A percentile compares a stretch with the other conserved stretches of the same genome.
Evolutionary conservation across 1,139 yeast genomes (phyloP).

Genomic region (Saccharomyces hybrid): DNA sequence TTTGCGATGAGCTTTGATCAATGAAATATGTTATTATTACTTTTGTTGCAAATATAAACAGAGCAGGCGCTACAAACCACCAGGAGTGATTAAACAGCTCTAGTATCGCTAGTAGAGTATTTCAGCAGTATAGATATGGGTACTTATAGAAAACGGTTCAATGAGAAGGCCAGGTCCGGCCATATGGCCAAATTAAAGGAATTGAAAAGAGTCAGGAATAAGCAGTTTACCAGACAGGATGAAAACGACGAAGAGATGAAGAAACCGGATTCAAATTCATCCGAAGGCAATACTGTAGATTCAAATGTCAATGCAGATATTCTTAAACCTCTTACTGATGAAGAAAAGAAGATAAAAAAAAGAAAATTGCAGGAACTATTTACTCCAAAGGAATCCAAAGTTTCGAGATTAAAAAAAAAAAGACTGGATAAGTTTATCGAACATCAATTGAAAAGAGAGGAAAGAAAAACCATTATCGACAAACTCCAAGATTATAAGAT

Average conservation of each 20-base stretch:
- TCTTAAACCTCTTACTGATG: slow-evolving; percentile 40
- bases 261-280: slow-evolving; percentile 19
- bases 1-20: not conserved
- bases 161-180: slow-evolving; percentile 81
- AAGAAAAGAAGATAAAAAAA: slow-evolving; percentile 59
- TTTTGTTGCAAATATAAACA: not conserved
- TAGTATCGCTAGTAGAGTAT: not conserved
- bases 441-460: slow-evolving; percentile 84
- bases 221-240: slow-evolving; percentile 51
- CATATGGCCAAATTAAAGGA: slow-evolving; percentile 76
- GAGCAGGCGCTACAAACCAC: not conserved
- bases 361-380: slow-evolving; percentile 49
- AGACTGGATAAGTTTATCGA: slow-evolving; percentile 72
- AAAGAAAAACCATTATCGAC: slow-evolving; percentile 67
- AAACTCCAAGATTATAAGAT: slow-evolving; percentile 66
- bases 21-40: no score
- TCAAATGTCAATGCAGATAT: slow-evolving; percentile 62
- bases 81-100: not conserved
- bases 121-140: slow-evolving; percentile 45
- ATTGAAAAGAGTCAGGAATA: slow-evolving; percentile 59
- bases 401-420: slow-evolving; percentile 69
- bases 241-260: slow-evolving; percentile 28
- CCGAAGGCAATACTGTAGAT: slow-evolving; percentile 41
- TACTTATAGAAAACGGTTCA: slow-evolving; percentile 69
- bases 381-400: slow-evolving; percentile 52